These are phyloP conservation scores for Capsicum chinense DNA, from an alignment of 257 asterid species.

Conservation along the genomic window DNA sequence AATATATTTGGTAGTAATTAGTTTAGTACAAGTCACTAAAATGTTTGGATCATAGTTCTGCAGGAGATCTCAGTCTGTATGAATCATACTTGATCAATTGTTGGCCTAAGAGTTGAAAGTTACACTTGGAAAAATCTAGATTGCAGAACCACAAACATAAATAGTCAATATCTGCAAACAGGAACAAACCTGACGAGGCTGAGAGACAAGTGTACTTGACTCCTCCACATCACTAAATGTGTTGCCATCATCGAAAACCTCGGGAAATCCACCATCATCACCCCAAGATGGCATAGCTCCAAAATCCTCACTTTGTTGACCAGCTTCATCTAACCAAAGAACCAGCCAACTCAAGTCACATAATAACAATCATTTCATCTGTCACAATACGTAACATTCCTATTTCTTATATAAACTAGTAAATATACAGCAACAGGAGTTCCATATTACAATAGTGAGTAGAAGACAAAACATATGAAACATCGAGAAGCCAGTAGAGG, in stretches of 20 bases:
- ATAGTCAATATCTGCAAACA: background rate
- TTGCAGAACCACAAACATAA: slow-evolving; percentile 9
- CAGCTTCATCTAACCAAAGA: slow-evolving; percentile 54
- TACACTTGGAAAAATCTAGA: background rate
- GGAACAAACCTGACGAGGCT: slow-evolving; percentile 89
- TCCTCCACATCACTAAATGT: slow-evolving; percentile 66
- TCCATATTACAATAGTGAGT: background rate
- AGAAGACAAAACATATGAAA: slow-evolving; percentile 9
- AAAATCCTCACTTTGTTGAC: slow-evolving; percentile 55
- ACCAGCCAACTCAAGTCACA: slow-evolving; percentile 27
- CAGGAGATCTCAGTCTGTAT: slow-evolving; percentile 7
- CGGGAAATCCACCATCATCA: slow-evolving; percentile 64
- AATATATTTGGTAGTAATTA: slow-evolving; percentile 2
- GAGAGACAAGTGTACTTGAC: slow-evolving; percentile 74
- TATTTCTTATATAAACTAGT: background rate
- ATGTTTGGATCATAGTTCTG: background rate
- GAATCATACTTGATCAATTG: background rate
- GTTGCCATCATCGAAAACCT: slow-evolving; percentile 59
- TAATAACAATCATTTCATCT: background rate
- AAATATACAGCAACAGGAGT: background rate
- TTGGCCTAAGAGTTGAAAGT: background rate
- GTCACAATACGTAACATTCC: background rate
- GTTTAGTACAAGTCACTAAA: background rate
- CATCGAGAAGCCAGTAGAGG: background rate
- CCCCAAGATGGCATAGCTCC: slow-evolving; percentile 74